Percentiles rank a stretch among this genome's conserved stretches.
Evolutionary conservation across 257 asterid genomes (phyloP).

Genomic region (Plantago elongata): DNA sequence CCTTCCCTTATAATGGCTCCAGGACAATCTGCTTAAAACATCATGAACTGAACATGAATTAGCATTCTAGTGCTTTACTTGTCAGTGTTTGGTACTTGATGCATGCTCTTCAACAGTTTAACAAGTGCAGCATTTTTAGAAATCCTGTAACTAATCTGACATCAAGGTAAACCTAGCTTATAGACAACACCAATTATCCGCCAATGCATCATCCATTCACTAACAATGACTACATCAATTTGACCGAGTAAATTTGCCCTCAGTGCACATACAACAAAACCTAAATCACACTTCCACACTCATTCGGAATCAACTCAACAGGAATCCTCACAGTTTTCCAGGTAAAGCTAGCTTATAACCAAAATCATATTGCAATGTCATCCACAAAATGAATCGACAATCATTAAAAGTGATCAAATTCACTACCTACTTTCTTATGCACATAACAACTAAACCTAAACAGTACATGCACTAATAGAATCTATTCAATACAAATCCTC

Average conservation of each 20-base stretch:
- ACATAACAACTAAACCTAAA: too few relatives aligned
- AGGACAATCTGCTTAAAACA: constrained; percentile 1
- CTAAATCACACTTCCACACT: too few relatives aligned
- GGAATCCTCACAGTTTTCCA: too few relatives aligned
- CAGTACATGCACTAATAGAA: too few relatives aligned
- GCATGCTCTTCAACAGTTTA: neutral
- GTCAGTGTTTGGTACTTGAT: neutral
- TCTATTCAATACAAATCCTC: too few relatives aligned
- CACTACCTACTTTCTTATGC: too few relatives aligned
- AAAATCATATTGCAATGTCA: too few relatives aligned
- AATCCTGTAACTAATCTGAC: neutral
- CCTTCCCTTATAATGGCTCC: neutral
- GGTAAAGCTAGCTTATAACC: too few relatives aligned
- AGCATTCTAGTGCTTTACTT: neutral
- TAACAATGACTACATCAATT: neutral
- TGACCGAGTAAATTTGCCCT: neutral
- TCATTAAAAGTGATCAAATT: too few relatives aligned
- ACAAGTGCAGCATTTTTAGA: neutral
- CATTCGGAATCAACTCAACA: too few relatives aligned
- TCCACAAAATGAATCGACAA: too few relatives aligned
- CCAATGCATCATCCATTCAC: neutral
- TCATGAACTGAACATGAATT: neutral
- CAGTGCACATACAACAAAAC: too few relatives aligned
- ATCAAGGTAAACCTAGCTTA: neutral
- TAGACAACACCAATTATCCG: neutral